Evolutionary conservation across 2,329 filamentous ascomycete genomes (phyloP).

Genomic region (Paecilomyces dactylethromorphus): DNA sequence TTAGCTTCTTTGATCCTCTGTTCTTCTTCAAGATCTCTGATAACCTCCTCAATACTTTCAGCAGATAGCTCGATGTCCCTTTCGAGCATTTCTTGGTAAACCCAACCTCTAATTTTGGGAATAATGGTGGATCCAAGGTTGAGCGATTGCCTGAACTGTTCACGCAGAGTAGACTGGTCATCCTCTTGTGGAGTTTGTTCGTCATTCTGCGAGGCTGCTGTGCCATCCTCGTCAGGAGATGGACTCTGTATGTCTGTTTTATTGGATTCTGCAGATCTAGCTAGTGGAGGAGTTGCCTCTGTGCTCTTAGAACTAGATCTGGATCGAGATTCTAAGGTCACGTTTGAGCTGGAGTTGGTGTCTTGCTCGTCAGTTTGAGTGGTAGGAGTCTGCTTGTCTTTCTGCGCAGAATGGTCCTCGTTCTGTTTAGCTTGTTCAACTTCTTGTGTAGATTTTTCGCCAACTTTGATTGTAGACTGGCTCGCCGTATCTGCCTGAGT

Average conservation of each 20-base stretch:
- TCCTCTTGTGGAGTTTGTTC: neutral
- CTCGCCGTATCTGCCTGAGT: neutral
- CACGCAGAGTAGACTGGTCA: neutral
- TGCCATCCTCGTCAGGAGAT: neutral
- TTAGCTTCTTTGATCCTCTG: neutral
- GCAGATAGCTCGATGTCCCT: neutral
- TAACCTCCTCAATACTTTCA: neutral
- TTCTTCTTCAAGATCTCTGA: constrained; percentile 1
- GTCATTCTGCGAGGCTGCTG: neutral
- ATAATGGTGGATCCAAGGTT: neutral
- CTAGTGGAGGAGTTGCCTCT: neutral
- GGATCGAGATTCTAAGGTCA: neutral
- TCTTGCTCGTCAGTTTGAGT: neutral
- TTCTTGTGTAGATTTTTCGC: neutral
- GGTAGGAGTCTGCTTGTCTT: neutral
- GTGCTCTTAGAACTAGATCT: neutral
- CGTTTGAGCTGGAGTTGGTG: neutral
- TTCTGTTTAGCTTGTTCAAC: neutral
- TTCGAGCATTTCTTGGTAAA: neutral
- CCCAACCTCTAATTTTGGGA: neutral
- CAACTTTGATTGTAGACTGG: neutral
- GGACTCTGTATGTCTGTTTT: neutral
- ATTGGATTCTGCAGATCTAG: neutral
- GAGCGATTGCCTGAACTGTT: neutral
- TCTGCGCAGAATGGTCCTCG: neutral